A percentile compares a stretch with the other conserved stretches of the same genome.
These are phyloP conservation scores for Kodamaea kaohsiungensis DNA, from an alignment of 805 yeast genomes.

Conservation along the genomic window DNA sequence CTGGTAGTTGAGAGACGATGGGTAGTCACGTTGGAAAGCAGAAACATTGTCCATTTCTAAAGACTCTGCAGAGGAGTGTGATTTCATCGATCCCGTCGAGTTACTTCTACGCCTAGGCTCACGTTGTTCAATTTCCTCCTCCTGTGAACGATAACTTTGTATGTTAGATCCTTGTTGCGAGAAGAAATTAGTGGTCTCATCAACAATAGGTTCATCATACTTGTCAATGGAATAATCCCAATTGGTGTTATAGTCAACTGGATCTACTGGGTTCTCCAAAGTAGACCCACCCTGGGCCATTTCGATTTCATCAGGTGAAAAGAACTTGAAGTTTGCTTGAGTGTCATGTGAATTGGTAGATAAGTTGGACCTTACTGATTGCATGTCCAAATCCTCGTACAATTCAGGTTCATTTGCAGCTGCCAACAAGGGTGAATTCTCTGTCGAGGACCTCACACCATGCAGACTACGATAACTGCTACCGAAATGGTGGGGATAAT, in stretches of 20 bases:
- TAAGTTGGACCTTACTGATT: slow-evolving; percentile 35
- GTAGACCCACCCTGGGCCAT: slow-evolving; percentile 88
- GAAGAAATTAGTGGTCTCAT: slow-evolving; percentile 6
- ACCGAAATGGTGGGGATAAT: slow-evolving; percentile 60
- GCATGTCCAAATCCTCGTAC: slow-evolving; percentile 29
- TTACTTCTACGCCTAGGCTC: slow-evolving; percentile 29
- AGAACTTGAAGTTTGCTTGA: slow-evolving; percentile 65
- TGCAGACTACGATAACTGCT: slow-evolving; percentile 8
- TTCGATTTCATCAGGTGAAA: slow-evolving; percentile 79
- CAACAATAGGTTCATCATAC: slow-evolving; percentile 22
- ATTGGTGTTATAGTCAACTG: slow-evolving; percentile 70
- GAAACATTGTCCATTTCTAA: background rate
- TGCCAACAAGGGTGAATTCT: slow-evolving; percentile 37
- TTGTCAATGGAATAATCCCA: slow-evolving; percentile 68
- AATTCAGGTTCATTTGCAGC: slow-evolving; percentile 13
- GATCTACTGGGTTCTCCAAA: slow-evolving; percentile 53
- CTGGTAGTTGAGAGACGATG: slow-evolving; percentile 57
- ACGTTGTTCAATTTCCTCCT: background rate
- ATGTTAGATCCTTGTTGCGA: slow-evolving; percentile 11
- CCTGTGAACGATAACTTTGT: background rate
- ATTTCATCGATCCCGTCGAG: slow-evolving; percentile 18
- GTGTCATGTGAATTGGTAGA: slow-evolving; percentile 39
- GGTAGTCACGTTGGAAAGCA: slow-evolving; percentile 15
- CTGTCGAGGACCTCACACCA: slow-evolving; percentile 24
- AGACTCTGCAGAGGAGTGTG: slow-evolving; percentile 20